phyloP scores from a whole-genome alignment of 176 grass and related monocot species.

The Eragrostis curvula region DNA sequence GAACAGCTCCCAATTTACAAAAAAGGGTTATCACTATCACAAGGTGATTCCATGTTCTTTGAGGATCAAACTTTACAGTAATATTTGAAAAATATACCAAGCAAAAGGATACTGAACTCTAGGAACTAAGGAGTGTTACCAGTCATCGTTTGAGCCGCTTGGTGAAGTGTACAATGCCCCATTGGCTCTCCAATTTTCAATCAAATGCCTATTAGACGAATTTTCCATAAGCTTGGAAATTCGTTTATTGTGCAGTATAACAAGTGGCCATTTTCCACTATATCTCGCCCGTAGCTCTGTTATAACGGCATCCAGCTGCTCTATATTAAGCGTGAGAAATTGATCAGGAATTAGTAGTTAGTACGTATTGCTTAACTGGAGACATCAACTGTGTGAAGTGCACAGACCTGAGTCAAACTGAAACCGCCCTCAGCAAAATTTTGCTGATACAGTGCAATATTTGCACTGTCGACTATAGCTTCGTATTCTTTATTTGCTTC shows the following conservation, averaged over 20 bases:
- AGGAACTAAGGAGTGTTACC: constrained; percentile 50
- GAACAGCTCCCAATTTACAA: not conserved
- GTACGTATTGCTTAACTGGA: not conserved
- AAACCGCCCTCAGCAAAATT: constrained; percentile 92
- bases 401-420: constrained; percentile 78
- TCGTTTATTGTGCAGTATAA: constrained; percentile 79
- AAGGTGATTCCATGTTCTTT: not conserved
- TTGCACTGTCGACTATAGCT: constrained; percentile 85
- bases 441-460: constrained; percentile 93
- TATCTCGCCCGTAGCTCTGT: constrained; percentile 59
- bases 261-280: constrained; percentile 79
- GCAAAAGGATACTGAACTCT: not conserved
- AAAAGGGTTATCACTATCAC: not conserved
- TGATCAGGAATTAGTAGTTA: constrained; percentile 48
- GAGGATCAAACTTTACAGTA: constrained; percentile 2
- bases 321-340: constrained; percentile 60
- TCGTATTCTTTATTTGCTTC: constrained; percentile 56
- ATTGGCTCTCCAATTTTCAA: constrained; percentile 79
- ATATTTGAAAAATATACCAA: constrained; percentile 24
- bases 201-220: constrained; percentile 68
- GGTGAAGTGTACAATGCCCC: constrained; percentile 79
- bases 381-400: not conserved
- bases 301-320: constrained; percentile 86
- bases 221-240: constrained; percentile 69
- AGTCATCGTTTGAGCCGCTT: constrained; percentile 94